Base-by-base conservation (phyloP, 148 eudicot species). In the Silene latifolia region DNA sequence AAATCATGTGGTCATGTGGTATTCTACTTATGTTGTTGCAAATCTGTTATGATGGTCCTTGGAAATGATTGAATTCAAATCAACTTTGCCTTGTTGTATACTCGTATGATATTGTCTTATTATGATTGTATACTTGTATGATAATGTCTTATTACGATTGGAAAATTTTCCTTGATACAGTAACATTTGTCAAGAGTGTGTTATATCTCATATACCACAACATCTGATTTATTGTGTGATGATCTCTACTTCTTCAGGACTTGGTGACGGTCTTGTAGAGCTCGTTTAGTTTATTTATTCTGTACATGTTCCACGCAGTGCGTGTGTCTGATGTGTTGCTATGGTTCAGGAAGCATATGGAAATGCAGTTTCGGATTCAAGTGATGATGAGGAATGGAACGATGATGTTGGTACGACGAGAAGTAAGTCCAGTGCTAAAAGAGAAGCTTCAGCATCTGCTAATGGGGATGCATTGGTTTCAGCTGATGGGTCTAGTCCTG, bases 321-420 rank as follows among this genome's bases (percentile, higher is more conserved):
- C 42, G 12, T 23, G 60, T 21, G 53, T 59, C 65, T 69, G 27
- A 72, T 62, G 53, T 75, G 27, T 29, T 58, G 44, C 81, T 74
- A 69, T 76, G 62, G 35, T 81, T 48, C 79, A 94, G 98, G 96
- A 92, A 79, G 84, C 92, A 61, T 91, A 87, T 84, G 97, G 88
- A 72, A 77, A 90, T 71, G 82, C 60, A 60, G 73, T 89, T 72
- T 82, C 90, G 46, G 90, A 86, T 83, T 85, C 98, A 74, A 94
- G 97, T 74, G 97, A 90, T 54, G 83, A 82, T 84, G 97, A 90
- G 78, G 96, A 94, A 69, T 90, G 85, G 90, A 77, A 25, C 24
- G 87, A 83, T 83, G 69, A 35, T 69, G 80, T 64, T 59, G 71
- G 78, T 29, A 85, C 85, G 15, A 85, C 66, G 61, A 83, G 80